phyloP scores from a whole-genome alignment of 2,329 filamentous ascomycete genomes.

The Monosporascus ibericus region DNA sequence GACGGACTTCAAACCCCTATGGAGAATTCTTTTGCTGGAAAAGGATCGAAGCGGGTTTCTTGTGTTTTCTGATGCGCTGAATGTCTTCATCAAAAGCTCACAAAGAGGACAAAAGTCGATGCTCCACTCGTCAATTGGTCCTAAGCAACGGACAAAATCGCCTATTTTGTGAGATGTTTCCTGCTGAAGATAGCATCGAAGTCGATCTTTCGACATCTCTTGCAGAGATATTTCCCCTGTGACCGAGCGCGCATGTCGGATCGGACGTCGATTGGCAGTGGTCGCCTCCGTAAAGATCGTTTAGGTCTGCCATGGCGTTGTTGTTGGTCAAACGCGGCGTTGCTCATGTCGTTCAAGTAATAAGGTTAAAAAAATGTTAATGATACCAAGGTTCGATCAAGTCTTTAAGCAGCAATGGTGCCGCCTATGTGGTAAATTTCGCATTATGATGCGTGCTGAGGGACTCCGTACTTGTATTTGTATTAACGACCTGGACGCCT shows the following conservation, averaged over 20 bases:
- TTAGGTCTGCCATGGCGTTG: neutral
- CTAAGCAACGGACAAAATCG: neutral
- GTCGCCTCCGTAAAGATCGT: neutral
- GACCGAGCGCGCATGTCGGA: neutral
- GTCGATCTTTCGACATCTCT: neutral
- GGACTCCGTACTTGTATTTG: neutral
- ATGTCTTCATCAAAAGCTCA: neutral
- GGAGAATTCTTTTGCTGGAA: neutral
- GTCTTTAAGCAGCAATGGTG: neutral
- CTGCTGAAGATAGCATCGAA: neutral
- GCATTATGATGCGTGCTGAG: neutral
- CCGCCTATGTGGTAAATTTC: neutral
- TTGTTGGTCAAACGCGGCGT: neutral
- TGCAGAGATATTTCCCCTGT: neutral
- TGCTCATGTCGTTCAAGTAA: neutral
- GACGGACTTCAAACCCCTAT: neutral
- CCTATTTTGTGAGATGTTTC: neutral
- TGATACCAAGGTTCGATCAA: neutral
- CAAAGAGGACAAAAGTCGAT: neutral
- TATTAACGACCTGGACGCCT: neutral
- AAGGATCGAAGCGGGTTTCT: neutral
- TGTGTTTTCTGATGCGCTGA: neutral
- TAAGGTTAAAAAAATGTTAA: neutral
- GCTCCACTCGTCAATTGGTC: neutral
- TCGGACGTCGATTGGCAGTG: neutral